Evolutionary conservation across 495 filamentous ascomycete genomes (phyloP), one percentile per base, ranked within the genome.

Genomic region (Gamarada debralockiae): DNA sequence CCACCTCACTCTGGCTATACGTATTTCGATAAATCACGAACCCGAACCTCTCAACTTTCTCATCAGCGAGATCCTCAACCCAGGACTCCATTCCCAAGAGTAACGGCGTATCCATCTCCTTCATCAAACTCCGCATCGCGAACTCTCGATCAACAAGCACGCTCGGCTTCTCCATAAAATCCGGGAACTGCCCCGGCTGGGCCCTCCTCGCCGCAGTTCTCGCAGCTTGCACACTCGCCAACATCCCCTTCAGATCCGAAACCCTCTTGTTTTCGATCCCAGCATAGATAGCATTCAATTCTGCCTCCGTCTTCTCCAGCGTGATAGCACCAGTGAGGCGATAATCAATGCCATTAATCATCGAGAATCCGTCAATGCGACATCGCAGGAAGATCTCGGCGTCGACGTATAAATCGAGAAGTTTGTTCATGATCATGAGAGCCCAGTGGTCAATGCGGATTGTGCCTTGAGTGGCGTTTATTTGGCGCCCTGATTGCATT

Each of bases 21-120:
- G 61, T 60, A 6, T 68, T 39, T n/a, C 65, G 53, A 58, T 72
- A 72, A n/a, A 67, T 57, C 1, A 61, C 60, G 12, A 70, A 34
- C 10, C 67, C 66, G 24, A 41, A 56, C 48, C 15, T 33, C 17
- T 44, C 23, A 22, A 23, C 29, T 10, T 25, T 44, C 20, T 53
- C 18, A 2, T 51, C 17, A 29, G 27, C 7, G 4, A 59, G 18
- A n/a, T 15, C 10, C 13, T 47, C 9, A 7, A 64, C 29, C 23
- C 36, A 42, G 0, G n/a, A 10, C 45, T 46, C 40, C 38, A 65
- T 65, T 50, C 53, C 63, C 18, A 57, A 45, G 48, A 63, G 55
- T 8, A 58, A 61, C 24, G 65, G 37, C 9, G 60, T 51, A 45
- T 60, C 54, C 1, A 59, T 48, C 2, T 62, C 45, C 1, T 59